These are phyloP conservation scores for Auxenochlorella pyrenoidosa DNA, from an alignment of 139 green algal species.

Conservation along the genomic window DNA sequence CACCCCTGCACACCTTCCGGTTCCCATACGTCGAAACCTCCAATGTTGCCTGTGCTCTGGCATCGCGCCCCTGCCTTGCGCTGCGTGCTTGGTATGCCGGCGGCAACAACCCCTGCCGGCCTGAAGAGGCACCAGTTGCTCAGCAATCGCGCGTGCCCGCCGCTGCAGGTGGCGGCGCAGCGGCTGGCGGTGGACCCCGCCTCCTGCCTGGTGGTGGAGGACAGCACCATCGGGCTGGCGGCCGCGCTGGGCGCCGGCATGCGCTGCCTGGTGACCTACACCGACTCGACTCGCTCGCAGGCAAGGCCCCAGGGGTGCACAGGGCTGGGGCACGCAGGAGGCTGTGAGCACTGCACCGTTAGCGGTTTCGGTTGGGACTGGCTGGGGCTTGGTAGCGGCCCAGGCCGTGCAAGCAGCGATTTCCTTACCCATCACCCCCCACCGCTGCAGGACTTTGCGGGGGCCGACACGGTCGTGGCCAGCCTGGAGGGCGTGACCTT, in stretches of 20 bases:
- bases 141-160: not conserved
- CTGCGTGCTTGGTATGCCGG: no score
- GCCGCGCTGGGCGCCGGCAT: conserved; percentile 96
- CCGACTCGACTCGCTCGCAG: conserved; percentile 70
- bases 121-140: no score
- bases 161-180: conserved; percentile 80
- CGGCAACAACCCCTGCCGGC: no score
- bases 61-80: no score
- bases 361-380: no score
- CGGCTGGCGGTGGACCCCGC: conserved; percentile 78
- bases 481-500: conserved; percentile 27
- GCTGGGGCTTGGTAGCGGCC: no score
- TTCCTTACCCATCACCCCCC: no score
- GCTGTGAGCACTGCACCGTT: no score
- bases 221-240: conserved; percentile 90
- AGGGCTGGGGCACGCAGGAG: not conserved
- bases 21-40: no score
- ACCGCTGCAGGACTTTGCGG: conserved; percentile 25
- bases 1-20: not conserved
- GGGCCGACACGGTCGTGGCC: conserved; percentile 31
- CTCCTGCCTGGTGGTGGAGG: conserved; percentile 95
- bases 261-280: conserved; percentile 89
- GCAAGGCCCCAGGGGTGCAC: not conserved
- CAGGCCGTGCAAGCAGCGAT: no score
- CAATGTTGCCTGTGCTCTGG: not conserved